Evolutionary conservation across 306 rosid species (phyloP).

Genomic region (Quercus berberidifolia): DNA sequence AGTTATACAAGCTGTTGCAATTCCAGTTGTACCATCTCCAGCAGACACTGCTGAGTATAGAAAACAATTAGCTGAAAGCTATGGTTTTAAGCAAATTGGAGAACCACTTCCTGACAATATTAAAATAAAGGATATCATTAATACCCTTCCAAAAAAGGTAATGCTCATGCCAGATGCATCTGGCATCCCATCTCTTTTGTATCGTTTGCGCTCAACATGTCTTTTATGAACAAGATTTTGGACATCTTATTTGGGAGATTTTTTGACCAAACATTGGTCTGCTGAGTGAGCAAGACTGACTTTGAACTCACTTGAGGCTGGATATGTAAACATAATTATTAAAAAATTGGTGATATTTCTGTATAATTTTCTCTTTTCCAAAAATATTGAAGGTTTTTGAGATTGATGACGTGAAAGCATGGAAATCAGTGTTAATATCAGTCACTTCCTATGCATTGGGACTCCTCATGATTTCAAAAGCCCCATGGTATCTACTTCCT

Average conservation of each 20-base stretch:
- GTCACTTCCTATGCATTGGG: slow-evolving; percentile 83
- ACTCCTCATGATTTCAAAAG: slow-evolving; percentile 74
- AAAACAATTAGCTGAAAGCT: slow-evolving; percentile 64
- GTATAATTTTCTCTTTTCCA: slow-evolving; percentile 7
- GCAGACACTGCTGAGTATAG: slow-evolving; percentile 57
- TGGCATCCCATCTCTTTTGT: slow-evolving; percentile 3
- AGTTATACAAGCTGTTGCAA: slow-evolving; percentile 61
- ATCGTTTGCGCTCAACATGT: background rate
- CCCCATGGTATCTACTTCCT: slow-evolving; percentile 98
- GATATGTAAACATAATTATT: background rate
- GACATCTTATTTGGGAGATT: slow-evolving; percentile 3
- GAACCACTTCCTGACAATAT: slow-evolving; percentile 74
- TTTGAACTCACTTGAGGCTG: background rate
- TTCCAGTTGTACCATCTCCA: slow-evolving; percentile 60
- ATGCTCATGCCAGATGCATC: slow-evolving; percentile 3
- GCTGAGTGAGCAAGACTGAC: background rate
- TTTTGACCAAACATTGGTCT: background rate
- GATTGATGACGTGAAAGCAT: slow-evolving; percentile 74
- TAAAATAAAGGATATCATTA: slow-evolving; percentile 64
- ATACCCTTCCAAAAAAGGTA: slow-evolving; percentile 87
- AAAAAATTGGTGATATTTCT: background rate
- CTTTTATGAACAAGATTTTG: slow-evolving; percentile 1
- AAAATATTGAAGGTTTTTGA: slow-evolving; percentile 64
- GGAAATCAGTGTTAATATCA: slow-evolving; percentile 83
- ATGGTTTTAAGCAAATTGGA: slow-evolving; percentile 80